Evolutionary conservation across 2,329 filamentous ascomycete genomes (phyloP).

Genomic region (Grosmannia huntii): DNA sequence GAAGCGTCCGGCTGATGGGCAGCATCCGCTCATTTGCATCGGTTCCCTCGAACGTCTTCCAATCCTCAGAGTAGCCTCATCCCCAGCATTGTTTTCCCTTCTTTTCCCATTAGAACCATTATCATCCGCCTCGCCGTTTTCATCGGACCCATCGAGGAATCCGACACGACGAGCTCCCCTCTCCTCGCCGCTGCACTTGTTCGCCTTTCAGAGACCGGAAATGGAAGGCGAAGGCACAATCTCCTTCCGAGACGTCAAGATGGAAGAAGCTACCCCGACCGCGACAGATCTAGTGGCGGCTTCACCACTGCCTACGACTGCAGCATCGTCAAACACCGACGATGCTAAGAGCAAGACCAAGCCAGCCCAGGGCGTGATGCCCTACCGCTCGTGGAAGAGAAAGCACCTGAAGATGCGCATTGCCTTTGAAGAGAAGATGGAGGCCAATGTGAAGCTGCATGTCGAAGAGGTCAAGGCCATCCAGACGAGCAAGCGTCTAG

Average conservation of each 20-base stretch:
- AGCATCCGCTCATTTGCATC: slow-evolving; percentile 1
- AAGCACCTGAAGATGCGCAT: slow-evolving; percentile 91
- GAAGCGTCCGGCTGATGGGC: neutral
- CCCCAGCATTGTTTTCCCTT: too few relatives aligned
- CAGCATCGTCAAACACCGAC: neutral
- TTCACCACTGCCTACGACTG: neutral
- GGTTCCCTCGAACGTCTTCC: neutral
- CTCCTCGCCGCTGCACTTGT: neutral
- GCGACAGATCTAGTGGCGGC: neutral
- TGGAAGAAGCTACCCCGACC: slow-evolving; percentile 22
- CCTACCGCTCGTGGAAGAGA: slow-evolving; percentile 66
- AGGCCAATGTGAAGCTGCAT: slow-evolving; percentile 71
- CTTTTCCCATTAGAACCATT: neutral
- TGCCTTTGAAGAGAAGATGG: slow-evolving; percentile 64
- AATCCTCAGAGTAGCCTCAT: neutral
- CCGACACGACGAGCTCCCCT: neutral
- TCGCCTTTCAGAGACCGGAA: neutral
- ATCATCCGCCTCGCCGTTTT: neutral
- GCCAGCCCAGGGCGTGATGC: slow-evolving; percentile 24
- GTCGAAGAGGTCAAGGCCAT: slow-evolving; percentile 69
- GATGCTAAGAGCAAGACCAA: slow-evolving; percentile 22
- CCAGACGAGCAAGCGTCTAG: slow-evolving; percentile 68
- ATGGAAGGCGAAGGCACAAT: slow-evolving; percentile 19
- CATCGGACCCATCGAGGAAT: neutral
- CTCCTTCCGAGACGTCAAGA: slow-evolving; percentile 23